Percentiles rank a stretch among this genome's conserved stretches.
These are phyloP conservation scores for Aspergillus amoenus DNA, from an alignment of 2,329 filamentous ascomycete genomes.

Conservation along the genomic window DNA sequence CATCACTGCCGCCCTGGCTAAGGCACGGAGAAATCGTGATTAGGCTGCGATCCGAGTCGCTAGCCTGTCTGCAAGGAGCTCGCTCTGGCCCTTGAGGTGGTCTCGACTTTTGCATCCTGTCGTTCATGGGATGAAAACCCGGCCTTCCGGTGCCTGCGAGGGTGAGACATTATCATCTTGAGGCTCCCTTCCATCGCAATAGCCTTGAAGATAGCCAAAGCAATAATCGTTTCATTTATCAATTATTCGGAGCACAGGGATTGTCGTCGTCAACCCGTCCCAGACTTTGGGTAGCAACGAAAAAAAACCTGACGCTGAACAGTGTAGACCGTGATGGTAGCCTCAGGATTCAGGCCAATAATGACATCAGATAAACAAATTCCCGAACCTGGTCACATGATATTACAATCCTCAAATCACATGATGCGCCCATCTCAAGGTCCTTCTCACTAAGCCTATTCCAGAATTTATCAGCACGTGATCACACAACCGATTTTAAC, in stretches of 20 bases:
- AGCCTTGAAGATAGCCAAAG: conserved; percentile 19
- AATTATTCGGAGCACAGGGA: conserved; percentile 15
- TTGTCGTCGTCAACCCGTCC: not conserved
- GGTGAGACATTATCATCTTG: conserved; percentile 21
- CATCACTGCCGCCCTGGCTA: conserved; percentile 17
- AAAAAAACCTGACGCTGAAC: not conserved
- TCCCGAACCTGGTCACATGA: conserved; percentile 2
- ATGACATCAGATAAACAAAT: conserved; percentile 7
- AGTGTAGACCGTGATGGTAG: no score
- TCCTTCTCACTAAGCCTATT: conserved; percentile 17
- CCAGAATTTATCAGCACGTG: conserved; percentile 28
- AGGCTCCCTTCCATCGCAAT: conserved; percentile 21
- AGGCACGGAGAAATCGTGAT: conserved; percentile 11
- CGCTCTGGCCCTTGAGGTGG: conserved; percentile 6
- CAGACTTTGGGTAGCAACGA: not conserved
- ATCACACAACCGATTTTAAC: conserved; percentile 43
- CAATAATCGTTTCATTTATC: conserved; percentile 5
- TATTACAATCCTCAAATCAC: not conserved
- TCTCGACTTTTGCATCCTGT: conserved; percentile 14
- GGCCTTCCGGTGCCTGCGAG: conserved; percentile 14
- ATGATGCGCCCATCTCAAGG: conserved; percentile 4
- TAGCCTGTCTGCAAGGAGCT: conserved; percentile 22
- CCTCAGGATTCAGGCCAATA: not conserved
- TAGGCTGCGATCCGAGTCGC: conserved; percentile 16
- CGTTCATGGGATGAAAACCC: not conserved